Base-by-base conservation (phyloP, 2,329 filamentous ascomycete species). In the Cylindrodendrum hubeiense region DNA sequence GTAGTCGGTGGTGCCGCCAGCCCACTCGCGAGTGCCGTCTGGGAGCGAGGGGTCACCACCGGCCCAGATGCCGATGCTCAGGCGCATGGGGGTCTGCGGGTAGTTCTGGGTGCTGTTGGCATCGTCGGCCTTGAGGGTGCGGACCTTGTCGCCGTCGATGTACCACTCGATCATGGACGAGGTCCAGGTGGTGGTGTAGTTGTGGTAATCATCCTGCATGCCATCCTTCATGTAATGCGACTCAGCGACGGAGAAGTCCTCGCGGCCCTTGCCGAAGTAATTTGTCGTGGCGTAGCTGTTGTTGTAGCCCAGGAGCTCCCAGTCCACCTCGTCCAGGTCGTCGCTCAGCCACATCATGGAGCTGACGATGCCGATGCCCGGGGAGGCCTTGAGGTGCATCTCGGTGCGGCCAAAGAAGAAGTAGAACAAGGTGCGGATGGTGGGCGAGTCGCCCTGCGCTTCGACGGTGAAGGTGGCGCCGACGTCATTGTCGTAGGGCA, bases 321-420 rank as follows among this genome's bases (percentile, higher is more conserved):
- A 95, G 76, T 97, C 94, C 43, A 97, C 90, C 80, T 97, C 93
- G 77, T 97, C 94, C 15, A 95, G 85, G 72, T 94, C 91, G 71
- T 96, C 91, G 54, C 92, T 95, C 70, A 96, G 86, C 79, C 95
- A 86, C 77, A 97, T 95, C 75, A 97, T 90, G 67, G 92, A 90
- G 74, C 90, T 94, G 72, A 97, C 88, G 67, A 97, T 90, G 55
- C 94, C 94, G 8, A 82, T 82, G 19, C 94, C 94, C 1, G 84
- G 81, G 1, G 94, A 90, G 4, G 92, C 92, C 82, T 93, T 93
- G 83, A 97, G 87, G 71, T 88, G 85, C 63, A 95, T 86, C 79
- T 96, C 93, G 60, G 93, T 90, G 65, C 90, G 89, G 58, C 94
- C 94, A 71, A 92, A 95, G 84, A 97, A 94, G 79, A 97, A 92